These are phyloP conservation scores for Arthrobotrys conoides DNA, from an alignment of 2,329 filamentous ascomycete species.

Conservation along the genomic window DNA sequence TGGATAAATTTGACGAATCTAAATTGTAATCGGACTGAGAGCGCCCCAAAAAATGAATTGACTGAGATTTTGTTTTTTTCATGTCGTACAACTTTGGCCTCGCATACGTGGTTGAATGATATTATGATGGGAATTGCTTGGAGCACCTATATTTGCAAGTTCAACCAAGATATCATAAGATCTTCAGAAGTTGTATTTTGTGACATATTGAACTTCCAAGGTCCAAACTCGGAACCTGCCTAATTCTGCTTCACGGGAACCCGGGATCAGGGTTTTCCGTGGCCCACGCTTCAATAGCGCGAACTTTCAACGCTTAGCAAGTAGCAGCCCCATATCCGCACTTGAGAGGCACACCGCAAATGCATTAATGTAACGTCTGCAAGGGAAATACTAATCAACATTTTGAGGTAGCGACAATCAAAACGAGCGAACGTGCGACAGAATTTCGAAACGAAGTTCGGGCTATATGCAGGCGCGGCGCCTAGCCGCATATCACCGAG, in stretches of 20 bases:
- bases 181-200: neutral
- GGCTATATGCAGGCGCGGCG: neutral
- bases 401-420: neutral
- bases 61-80: neutral
- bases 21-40: no score
- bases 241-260: neutral
- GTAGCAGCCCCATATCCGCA: neutral
- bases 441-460: neutral
- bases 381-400: neutral
- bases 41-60: neutral
- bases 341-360: neutral
- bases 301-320: constrained; percentile 11
- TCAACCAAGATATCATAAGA: neutral
- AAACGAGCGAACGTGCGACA: neutral
- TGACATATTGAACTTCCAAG: neutral
- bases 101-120: neutral
- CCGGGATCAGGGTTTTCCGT: neutral
- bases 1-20: no score
- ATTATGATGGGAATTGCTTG: neutral
- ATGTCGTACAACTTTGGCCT: neutral
- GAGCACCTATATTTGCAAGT: neutral
- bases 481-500: neutral
- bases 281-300: constrained; percentile 4
- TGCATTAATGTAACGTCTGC: neutral
- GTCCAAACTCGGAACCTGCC: neutral